A percentile compares a stretch with the other conserved stretches of the same genome.
Evolutionary conservation across 495 filamentous ascomycete species (phyloP).

Genomic region (Penicillium coffeae): DNA sequence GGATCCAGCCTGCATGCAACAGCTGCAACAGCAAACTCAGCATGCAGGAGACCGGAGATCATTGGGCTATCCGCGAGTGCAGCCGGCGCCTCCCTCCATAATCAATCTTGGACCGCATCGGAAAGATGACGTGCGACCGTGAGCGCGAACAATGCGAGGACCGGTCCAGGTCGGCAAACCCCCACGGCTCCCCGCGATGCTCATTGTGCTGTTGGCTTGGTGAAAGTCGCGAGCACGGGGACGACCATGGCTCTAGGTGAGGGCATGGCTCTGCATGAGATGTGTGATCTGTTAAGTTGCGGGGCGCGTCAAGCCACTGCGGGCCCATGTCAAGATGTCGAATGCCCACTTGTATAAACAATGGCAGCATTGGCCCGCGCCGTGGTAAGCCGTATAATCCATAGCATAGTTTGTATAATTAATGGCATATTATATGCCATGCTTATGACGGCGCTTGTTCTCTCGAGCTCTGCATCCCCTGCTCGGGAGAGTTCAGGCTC

Average conservation of each 20-base stretch:
- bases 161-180: too few relatives aligned
- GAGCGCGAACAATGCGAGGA: background rate
- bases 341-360: background rate
- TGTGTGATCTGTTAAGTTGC: slow-evolving; percentile 22
- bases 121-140: background rate
- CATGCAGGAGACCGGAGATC: background rate
- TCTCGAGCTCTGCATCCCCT: too few relatives aligned
- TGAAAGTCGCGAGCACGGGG: too few relatives aligned
- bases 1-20: background rate
- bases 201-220: too few relatives aligned
- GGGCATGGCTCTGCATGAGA: slow-evolving; percentile 18
- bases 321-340: slow-evolving; percentile 10
- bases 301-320: slow-evolving; percentile 31
- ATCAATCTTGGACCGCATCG: background rate
- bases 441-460: too few relatives aligned
- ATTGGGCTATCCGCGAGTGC: background rate
- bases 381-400: too few relatives aligned
- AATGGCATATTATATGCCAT: background rate
- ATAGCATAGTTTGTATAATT: background rate
- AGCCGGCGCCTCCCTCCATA: background rate
- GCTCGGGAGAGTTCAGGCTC: too few relatives aligned
- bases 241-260: too few relatives aligned
- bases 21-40: background rate
- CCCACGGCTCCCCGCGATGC: too few relatives aligned
- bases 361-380: too few relatives aligned